A percentile compares a stretch with the other conserved stretches of the same genome.
Conservation (phyloP, 2,329 filamentous ascomycete species). For the Aspergillus alliaceus region DNA sequence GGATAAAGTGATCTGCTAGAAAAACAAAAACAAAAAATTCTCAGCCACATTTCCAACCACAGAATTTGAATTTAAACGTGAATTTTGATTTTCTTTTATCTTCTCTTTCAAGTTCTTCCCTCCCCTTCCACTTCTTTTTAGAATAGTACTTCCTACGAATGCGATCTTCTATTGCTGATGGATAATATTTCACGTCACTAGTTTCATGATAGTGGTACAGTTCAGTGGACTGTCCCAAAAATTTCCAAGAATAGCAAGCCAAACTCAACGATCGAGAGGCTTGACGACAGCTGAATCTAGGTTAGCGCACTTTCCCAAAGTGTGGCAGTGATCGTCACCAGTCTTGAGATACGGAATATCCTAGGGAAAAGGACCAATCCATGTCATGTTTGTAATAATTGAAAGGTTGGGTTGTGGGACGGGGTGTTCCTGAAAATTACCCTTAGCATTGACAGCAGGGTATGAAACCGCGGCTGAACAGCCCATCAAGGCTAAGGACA, state of each 20-base stretch:
- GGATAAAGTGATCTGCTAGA: background rate
- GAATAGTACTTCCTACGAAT: background rate
- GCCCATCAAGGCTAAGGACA: background rate
- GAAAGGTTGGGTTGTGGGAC: background rate
- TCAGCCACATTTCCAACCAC: background rate
- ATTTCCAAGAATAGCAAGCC: background rate
- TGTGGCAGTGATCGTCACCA: background rate
- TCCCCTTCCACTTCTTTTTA: background rate
- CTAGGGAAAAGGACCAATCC: no score
- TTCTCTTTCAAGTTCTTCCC: background rate
- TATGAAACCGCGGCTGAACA: slow-evolving; percentile 13
- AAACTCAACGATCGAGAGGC: background rate
- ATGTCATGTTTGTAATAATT: background rate
- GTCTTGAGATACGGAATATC: no score
- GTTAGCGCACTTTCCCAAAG: background rate
- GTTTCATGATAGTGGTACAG: background rate
- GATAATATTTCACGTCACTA: background rate
- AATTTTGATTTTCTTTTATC: background rate
- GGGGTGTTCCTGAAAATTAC: slow-evolving; percentile 1
- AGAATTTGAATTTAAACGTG: background rate
- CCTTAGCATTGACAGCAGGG: slow-evolving; percentile 1
- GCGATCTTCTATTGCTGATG: background rate
- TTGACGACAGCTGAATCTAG: background rate
- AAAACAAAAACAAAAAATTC: no score
- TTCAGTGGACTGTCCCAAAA: background rate